Evolutionary conservation across 148 eudicot species (phyloP).

Genomic region (Cornus kousa): DNA sequence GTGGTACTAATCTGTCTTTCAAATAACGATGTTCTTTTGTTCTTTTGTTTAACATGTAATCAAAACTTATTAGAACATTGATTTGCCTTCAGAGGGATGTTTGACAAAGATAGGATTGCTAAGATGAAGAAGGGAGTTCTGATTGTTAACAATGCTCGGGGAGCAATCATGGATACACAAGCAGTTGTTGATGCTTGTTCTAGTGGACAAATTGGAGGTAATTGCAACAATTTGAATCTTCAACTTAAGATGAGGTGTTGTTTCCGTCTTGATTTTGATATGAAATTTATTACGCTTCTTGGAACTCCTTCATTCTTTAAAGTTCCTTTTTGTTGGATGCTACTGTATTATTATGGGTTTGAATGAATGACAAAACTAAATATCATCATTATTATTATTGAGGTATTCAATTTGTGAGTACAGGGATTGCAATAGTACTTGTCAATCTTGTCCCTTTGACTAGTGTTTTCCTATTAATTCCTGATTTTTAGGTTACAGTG

Average conservation of each 20-base stretch:
- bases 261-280: too few species aligned
- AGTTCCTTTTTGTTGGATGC: background rate
- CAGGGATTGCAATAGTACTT: too few species aligned
- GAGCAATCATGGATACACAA: constrained; percentile 97
- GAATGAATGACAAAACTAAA: background rate
- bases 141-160: constrained; percentile 93
- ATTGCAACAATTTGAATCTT: background rate
- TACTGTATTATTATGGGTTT: background rate
- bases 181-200: constrained; percentile 92
- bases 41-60: background rate
- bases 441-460: background rate
- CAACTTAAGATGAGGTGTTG: background rate
- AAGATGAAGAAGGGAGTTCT: constrained; percentile 94
- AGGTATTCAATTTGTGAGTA: too few species aligned
- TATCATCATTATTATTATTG: too few species aligned
- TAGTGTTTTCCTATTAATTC: background rate
- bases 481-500: constrained; percentile 72
- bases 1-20: background rate
- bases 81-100: constrained; percentile 74
- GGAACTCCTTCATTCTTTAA: background rate
- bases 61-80: background rate
- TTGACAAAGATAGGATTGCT: constrained; percentile 78
- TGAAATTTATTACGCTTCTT: background rate
- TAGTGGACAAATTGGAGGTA: constrained; percentile 92
- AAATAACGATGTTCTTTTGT: too few species aligned